Evolutionary conservation across 2,329 filamentous ascomycete species (phyloP).

Genomic region (Mollisiaceae sp.): DNA sequence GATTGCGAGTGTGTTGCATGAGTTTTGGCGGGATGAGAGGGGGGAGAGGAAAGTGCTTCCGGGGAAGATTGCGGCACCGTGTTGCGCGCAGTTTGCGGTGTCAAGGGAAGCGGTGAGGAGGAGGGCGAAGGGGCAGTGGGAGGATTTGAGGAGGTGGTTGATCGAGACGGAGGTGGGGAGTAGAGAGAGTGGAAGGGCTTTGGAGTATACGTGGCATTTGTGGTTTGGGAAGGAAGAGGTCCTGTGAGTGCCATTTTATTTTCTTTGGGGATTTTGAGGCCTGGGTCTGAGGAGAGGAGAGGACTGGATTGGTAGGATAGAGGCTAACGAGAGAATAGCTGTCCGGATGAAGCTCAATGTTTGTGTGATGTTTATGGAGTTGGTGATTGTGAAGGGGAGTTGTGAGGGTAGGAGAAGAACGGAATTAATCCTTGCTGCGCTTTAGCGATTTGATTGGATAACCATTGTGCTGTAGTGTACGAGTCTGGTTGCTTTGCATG

Average conservation of each 20-base stretch:
- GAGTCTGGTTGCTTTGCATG: no score
- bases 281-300: neutral
- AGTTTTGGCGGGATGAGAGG: constrained; percentile 7
- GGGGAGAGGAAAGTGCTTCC: constrained; percentile 45
- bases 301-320: neutral
- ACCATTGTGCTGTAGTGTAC: no score
- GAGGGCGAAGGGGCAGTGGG: constrained; percentile 57
- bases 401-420: neutral
- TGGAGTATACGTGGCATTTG: constrained; percentile 70
- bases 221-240: constrained; percentile 63
- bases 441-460: no score
- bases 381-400: constrained; percentile 16
- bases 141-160: constrained; percentile 62
- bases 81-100: constrained; percentile 69
- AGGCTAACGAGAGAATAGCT: constrained; percentile 19
- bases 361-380: constrained; percentile 27
- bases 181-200: constrained; percentile 58
- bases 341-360: constrained; percentile 24
- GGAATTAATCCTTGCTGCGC: no score
- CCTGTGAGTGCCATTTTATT: constrained; percentile 25
- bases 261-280: neutral
- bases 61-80: constrained; percentile 56
- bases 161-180: constrained; percentile 58
- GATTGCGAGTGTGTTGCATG: neutral
- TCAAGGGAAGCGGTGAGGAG: constrained; percentile 54